phyloP scores from a whole-genome alignment of 306 rosid genomes.

The Chamaecrista fasciculata region DNA sequence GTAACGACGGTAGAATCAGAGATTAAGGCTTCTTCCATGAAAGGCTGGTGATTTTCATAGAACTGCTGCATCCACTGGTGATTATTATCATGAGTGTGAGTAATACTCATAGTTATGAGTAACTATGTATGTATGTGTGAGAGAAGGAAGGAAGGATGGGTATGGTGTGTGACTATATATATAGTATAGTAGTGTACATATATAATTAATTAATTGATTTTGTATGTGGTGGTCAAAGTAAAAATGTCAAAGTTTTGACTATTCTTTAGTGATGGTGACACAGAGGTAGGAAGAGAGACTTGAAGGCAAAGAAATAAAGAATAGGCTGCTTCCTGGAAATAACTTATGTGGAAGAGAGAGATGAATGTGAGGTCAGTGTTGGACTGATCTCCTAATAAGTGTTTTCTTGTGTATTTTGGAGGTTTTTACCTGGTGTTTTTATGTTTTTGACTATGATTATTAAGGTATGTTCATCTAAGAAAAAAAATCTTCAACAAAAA shows the following conservation, averaged over 20 bases:
- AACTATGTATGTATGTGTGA: neutral
- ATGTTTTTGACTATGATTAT: no score
- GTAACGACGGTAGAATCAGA: conserved; percentile 10
- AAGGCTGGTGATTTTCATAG: conserved; percentile 4
- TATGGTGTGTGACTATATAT: neutral
- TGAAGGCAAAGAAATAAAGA: conserved; percentile 24
- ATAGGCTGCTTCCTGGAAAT: conserved; percentile 50
- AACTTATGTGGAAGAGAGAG: conserved; percentile 12
- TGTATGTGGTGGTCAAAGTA: conserved; percentile 36
- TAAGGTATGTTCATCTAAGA: no score
- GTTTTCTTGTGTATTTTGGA: no score
- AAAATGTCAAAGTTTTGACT: conserved; percentile 35
- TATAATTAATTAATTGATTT: neutral
- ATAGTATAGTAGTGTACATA: no score
- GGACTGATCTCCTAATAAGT: no score
- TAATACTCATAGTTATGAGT: conserved; percentile 6
- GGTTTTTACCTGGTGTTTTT: no score
- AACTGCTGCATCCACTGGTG: conserved; percentile 17
- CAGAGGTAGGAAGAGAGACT: conserved; percentile 3
- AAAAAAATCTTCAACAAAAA: no score
- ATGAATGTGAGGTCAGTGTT: conserved; percentile 3
- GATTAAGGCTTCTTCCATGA: conserved; percentile 1
- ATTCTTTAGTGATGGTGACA: conserved; percentile 23
- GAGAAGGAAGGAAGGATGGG: conserved; percentile 2
- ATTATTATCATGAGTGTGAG: neutral